These are phyloP conservation scores for Hsuehochloa calcarea DNA, from an alignment of 176 grass and related monocot genomes.

Conservation along the genomic window DNA sequence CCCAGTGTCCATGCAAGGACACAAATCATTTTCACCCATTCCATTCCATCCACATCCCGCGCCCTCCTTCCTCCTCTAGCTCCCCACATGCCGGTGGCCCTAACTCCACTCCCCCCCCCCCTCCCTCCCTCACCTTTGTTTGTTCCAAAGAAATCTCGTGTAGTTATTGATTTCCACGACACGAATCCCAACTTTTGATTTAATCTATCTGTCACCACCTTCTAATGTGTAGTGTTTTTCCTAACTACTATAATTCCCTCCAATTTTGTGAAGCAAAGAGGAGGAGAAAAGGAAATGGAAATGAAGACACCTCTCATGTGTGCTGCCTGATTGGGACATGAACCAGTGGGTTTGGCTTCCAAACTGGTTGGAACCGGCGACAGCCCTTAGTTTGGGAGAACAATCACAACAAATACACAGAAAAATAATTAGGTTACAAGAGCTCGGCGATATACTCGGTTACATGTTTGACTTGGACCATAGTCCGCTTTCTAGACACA, in stretches of 20 bases:
- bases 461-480: too few relatives aligned
- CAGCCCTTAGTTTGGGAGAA: too few relatives aligned
- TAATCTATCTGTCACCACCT: not conserved
- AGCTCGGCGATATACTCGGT: too few relatives aligned
- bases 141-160: not conserved
- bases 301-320: not conserved
- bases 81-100: not conserved
- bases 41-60: not conserved
- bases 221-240: not conserved
- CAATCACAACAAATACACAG: too few relatives aligned
- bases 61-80: not conserved
- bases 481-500: too few relatives aligned
- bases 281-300: not conserved
- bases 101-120: not conserved
- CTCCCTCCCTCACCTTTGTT: not conserved
- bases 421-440: too few relatives aligned
- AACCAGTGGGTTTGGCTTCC: not conserved
- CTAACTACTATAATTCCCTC: not conserved
- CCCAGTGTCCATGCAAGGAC: slow-evolving; percentile 20
- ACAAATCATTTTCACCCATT: slow-evolving; percentile 8
- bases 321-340: not conserved
- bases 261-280: not conserved
- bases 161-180: not conserved
- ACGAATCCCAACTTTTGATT: not conserved
- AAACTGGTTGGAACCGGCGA: too few relatives aligned